phyloP scores from a whole-genome alignment of 2,329 filamentous ascomycete genomes.

The Magnaporthiopsis incrustans region DNA sequence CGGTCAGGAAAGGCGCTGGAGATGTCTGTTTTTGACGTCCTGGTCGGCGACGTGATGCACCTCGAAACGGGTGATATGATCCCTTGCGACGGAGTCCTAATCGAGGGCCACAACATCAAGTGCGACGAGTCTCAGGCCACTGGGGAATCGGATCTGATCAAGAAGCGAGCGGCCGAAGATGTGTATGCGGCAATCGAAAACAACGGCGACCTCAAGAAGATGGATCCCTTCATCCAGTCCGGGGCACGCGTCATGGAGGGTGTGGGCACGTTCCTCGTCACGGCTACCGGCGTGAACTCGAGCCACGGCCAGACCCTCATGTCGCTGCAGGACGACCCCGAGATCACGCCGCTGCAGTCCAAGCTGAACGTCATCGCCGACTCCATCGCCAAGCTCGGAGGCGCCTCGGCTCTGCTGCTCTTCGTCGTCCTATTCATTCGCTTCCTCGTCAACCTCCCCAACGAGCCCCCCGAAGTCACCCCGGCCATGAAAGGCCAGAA shows the following conservation, averaged over 20 bases:
- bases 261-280: slow-evolving; percentile 66
- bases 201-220: slow-evolving; percentile 57
- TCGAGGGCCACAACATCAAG: slow-evolving; percentile 55
- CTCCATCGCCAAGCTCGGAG: slow-evolving; percentile 71
- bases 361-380: slow-evolving; percentile 69
- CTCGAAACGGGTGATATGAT: slow-evolving; percentile 60
- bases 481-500: slow-evolving; percentile 70
- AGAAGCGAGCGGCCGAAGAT: slow-evolving; percentile 51
- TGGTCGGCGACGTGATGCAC: slow-evolving; percentile 60
- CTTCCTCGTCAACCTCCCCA: slow-evolving; percentile 63
- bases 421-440: slow-evolving; percentile 83
- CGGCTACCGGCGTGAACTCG: slow-evolving; percentile 64
- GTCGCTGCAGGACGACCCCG: slow-evolving; percentile 63
- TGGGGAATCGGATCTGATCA: slow-evolving; percentile 61
- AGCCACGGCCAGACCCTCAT: slow-evolving; percentile 70
- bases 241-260: slow-evolving; percentile 72
- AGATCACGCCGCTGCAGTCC: slow-evolving; percentile 68
- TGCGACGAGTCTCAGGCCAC: slow-evolving; percentile 65
- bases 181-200: slow-evolving; percentile 60
- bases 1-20: slow-evolving; percentile 53
- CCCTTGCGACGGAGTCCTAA: slow-evolving; percentile 58
- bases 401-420: slow-evolving; percentile 66
- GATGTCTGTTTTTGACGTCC: slow-evolving; percentile 54
- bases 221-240: slow-evolving; percentile 81
- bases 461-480: slow-evolving; percentile 36